These are phyloP conservation scores for Cutaneotrichosporon sp. DNA, from an alignment of 1,284 basidiomycete species.

Conservation along the genomic window DNA sequence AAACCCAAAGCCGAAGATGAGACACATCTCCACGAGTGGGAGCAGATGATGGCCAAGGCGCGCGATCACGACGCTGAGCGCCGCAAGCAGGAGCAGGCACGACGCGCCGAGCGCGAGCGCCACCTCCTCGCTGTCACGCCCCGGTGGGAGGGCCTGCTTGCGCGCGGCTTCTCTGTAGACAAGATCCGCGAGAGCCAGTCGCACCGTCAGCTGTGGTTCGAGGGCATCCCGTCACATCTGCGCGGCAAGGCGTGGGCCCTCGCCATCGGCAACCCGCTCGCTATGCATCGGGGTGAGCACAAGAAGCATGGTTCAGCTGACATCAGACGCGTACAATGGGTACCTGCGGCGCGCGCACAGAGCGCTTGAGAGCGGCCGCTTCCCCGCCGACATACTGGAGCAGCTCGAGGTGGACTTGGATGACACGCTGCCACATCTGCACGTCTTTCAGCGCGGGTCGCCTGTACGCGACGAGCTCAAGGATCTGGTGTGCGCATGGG, in stretches of 20 bases:
- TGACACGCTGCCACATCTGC: slow-evolving; percentile 78
- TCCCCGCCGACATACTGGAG: slow-evolving; percentile 68
- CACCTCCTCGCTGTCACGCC: slow-evolving; percentile 38
- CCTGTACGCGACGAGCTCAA: slow-evolving; percentile 83
- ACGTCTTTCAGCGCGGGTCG: slow-evolving; percentile 77
- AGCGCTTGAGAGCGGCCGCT: slow-evolving; percentile 67
- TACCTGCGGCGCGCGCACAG: slow-evolving; percentile 73
- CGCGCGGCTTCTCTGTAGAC: slow-evolving; percentile 29
- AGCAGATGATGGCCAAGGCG: slow-evolving; percentile 73
- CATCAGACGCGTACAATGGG: slow-evolving; percentile 70
- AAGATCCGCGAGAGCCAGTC: slow-evolving; percentile 46
- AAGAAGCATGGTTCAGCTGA: not conserved
- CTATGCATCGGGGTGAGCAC: slow-evolving; percentile 74
- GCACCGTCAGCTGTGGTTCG: slow-evolving; percentile 83
- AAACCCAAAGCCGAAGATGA: slow-evolving; percentile 76
- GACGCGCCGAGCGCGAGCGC: slow-evolving; percentile 41
- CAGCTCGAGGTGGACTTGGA: slow-evolving; percentile 77
- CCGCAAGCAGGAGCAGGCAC: slow-evolving; percentile 29
- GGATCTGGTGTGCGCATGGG: slow-evolving; percentile 86
- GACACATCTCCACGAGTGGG: slow-evolving; percentile 84
- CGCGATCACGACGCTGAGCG: slow-evolving; percentile 40
- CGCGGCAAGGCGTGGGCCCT: slow-evolving; percentile 83
- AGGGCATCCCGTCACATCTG: slow-evolving; percentile 81
- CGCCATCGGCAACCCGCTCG: slow-evolving; percentile 83
- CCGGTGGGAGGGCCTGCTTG: slow-evolving; percentile 46